Conservation (phyloP, 2,329 filamentous ascomycete species). For the Colletotrichum nymphaeae region DNA sequence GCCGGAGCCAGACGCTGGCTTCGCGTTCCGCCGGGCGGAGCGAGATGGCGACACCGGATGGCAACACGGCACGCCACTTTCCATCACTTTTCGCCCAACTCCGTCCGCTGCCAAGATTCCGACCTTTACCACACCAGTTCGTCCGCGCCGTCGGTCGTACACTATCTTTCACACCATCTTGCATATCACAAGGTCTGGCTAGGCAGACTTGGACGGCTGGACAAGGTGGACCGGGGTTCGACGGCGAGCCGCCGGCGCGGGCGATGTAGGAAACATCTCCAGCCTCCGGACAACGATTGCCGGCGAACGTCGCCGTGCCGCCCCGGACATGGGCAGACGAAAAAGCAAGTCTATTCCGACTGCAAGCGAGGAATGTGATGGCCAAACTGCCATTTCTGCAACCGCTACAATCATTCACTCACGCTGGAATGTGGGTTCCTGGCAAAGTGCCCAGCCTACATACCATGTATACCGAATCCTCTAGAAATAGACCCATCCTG, state of each 20-base stretch:
- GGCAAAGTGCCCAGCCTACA: background rate
- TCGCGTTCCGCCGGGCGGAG: conserved; percentile 31
- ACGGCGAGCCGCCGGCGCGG: background rate
- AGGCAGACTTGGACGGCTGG: background rate
- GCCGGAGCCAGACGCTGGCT: background rate
- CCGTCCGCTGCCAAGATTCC: conserved; percentile 19
- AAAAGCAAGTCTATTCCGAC: conserved; percentile 2
- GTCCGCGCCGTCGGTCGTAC: background rate
- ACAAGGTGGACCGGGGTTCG: background rate
- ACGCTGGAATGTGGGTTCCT: conserved; percentile 7
- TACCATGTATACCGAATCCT: background rate
- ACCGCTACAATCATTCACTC: background rate
- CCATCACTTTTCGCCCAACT: conserved; percentile 19
- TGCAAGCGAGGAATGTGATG: background rate
- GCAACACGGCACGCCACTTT: conserved; percentile 26
- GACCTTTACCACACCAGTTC: background rate
- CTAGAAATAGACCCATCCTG: background rate
- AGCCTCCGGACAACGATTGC: background rate
- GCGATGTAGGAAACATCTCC: background rate
- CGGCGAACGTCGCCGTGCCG: background rate
- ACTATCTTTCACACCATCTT: background rate
- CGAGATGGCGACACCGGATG: conserved; percentile 24
- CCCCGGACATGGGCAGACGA: background rate
- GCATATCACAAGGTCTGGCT: background rate
- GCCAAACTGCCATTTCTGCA: background rate